phyloP scores from a whole-genome alignment of 768 basidiomycete genomes.

The Tulasnella calospora region DNA sequence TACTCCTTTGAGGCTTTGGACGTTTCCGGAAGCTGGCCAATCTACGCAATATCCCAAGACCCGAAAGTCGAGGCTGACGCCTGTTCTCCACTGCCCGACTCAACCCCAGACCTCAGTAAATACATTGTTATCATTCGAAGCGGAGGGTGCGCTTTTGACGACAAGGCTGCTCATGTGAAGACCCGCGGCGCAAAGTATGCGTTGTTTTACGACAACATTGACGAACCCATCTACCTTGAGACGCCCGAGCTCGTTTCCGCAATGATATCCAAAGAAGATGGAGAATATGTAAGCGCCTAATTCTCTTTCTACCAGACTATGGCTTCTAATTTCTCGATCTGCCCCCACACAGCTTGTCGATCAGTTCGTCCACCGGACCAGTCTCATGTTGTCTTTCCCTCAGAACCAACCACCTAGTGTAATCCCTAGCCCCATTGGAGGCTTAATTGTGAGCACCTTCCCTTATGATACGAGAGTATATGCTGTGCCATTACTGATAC shows the following conservation, averaged over 20 bases:
- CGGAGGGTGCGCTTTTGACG: constrained; percentile 36
- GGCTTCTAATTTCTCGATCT: neutral
- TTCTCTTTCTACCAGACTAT: neutral
- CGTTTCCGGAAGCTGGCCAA: constrained; percentile 34
- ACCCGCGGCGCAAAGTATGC: constrained; percentile 49
- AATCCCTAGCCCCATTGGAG: constrained; percentile 29
- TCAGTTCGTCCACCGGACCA: neutral
- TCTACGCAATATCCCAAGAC: constrained; percentile 37
- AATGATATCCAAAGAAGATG: constrained; percentile 52
- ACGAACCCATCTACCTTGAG: constrained; percentile 43
- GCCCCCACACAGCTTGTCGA: neutral
- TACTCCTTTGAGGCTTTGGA: constrained; percentile 37
- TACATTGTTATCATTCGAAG: constrained; percentile 38
- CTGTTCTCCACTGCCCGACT: constrained; percentile 36
- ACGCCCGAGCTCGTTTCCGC: constrained; percentile 31
- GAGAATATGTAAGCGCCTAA: constrained; percentile 31
- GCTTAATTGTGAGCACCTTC: constrained; percentile 27
- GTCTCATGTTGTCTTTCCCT: constrained; percentile 6
- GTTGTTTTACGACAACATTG: constrained; percentile 40
- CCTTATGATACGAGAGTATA: neutral
- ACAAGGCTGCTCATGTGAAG: constrained; percentile 51
- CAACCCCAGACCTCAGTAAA: constrained; percentile 34
- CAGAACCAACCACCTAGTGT: neutral
- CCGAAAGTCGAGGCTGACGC: constrained; percentile 34
- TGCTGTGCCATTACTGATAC: neutral